Evolutionary conservation across 2,329 filamentous ascomycete species (phyloP).

Genomic region (Fusarium graminum): DNA sequence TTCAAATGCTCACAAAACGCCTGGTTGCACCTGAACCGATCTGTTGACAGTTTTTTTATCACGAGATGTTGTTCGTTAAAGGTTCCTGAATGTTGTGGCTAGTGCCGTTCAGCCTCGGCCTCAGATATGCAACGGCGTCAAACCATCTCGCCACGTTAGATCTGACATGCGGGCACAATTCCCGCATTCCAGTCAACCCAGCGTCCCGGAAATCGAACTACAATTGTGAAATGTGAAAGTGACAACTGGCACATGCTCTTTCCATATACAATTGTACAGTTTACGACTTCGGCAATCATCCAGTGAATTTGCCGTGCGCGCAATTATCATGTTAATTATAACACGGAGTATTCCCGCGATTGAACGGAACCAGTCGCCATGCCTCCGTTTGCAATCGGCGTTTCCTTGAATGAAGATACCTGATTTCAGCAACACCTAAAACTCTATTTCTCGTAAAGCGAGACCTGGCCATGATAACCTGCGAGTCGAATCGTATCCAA

Average conservation of each 20-base stretch:
- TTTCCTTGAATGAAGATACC: neutral
- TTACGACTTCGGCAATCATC: no score
- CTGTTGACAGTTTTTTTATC: neutral
- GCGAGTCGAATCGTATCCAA: neutral
- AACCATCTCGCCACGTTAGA: conserved; percentile 16
- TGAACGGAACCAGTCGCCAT: neutral
- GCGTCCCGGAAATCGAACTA: neutral
- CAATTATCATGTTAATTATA: neutral
- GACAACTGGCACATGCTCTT: no score
- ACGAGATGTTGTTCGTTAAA: neutral
- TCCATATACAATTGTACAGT: no score
- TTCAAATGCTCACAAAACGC: neutral
- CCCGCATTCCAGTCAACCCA: conserved; percentile 15
- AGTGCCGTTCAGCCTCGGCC: neutral
- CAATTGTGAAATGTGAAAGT: neutral
- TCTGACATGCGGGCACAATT: neutral
- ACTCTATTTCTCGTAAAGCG: neutral
- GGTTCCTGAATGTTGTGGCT: conserved; percentile 17
- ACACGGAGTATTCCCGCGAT: neutral
- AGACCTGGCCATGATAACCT: neutral
- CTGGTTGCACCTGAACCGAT: neutral
- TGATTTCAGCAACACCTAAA: neutral
- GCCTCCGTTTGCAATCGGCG: conserved; percentile 1
- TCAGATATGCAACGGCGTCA: neutral
- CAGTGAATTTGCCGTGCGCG: no score